Evolutionary conservation across 768 basidiomycete species (phyloP), one percentile per base, ranked within the genome.

Genomic region (Xerocomellus chrysenteron): DNA sequence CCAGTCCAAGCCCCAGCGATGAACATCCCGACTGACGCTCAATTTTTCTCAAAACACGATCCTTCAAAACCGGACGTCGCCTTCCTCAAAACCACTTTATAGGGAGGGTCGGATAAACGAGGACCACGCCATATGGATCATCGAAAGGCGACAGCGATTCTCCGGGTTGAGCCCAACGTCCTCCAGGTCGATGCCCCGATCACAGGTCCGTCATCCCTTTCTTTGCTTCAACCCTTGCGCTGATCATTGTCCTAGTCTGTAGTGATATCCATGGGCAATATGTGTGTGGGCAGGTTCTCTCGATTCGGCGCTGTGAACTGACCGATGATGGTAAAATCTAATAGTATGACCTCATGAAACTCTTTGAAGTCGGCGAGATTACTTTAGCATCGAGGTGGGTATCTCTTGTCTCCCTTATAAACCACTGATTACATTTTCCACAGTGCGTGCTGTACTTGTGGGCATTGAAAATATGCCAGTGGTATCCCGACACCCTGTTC

Each of bases 201-300:
- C 72, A 99, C 96, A 55, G 93, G 95, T 95, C 59, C 2, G 67
- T 59, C 49, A 19, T 7, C 2, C 13, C 7, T 32, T n/a, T 45
- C 5, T 51, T 45, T 19, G 28, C 28, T 9, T 16, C 24, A 37
- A 16, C 13, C 39, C 12, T 32, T 1, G 32, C 47, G 28, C 55
- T 62, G 33, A 65, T 56, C 21, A 36, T 19, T 37, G 19, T 55
- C 54, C n/a, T 65, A 94, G 93, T 94, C 39, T 98, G 96, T 72
- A 96, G 96, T 47, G 96, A 98, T 76, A 97, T 98, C 45, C 96
- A 98, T 66, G 96, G 96, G 1, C 96, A 99, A 92, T 99, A 99
- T 76, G 96, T 97, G 65, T 71, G 90, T 64, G 53, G 36, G 51
- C 55, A 35, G 43, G 50, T 54, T 47, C 37, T 54, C 55, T 51